A percentile compares a stretch with the other conserved stretches of the same genome.
Evolutionary conservation across 176 grass and related monocot species (phyloP).

Genomic region (Hyparrhenia diplandra): DNA sequence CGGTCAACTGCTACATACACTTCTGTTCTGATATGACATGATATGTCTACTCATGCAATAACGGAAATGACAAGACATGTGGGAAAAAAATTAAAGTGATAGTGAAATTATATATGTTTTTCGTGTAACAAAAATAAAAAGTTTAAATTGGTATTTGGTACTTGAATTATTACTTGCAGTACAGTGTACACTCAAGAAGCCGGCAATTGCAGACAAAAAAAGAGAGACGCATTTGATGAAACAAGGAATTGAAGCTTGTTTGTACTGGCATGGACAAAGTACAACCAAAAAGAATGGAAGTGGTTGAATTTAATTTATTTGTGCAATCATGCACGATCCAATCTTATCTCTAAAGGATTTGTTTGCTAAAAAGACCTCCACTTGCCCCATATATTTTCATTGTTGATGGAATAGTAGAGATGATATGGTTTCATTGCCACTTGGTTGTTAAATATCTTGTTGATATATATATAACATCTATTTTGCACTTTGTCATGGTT

Average conservation of each 20-base stretch:
- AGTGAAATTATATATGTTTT: neutral
- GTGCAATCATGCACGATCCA: neutral
- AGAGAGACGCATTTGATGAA: conserved; percentile 11
- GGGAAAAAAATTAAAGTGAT: neutral
- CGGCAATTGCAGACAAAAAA: conserved; percentile 38
- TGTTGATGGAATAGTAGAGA: neutral
- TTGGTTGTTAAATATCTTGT: neutral
- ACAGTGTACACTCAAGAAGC: neutral
- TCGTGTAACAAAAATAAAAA: neutral
- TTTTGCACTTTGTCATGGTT: neutral
- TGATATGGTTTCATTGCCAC: neutral
- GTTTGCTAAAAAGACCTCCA: conserved; percentile 3
- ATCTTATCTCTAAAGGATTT: neutral
- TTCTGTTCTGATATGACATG: no score
- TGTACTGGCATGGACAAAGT: conserved; percentile 28
- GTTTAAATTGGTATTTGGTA: neutral
- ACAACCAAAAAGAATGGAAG: conserved; percentile 11
- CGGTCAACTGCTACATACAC: neutral
- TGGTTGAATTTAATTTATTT: neutral
- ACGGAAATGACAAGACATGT: no score
- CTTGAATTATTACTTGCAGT: neutral
- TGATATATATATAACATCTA: neutral
- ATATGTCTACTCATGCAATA: neutral
- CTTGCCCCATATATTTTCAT: neutral
- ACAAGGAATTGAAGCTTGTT: conserved; percentile 32